Conservation (phyloP, 108 stramenopile species). For the Mediolabrus comicus region DNA sequence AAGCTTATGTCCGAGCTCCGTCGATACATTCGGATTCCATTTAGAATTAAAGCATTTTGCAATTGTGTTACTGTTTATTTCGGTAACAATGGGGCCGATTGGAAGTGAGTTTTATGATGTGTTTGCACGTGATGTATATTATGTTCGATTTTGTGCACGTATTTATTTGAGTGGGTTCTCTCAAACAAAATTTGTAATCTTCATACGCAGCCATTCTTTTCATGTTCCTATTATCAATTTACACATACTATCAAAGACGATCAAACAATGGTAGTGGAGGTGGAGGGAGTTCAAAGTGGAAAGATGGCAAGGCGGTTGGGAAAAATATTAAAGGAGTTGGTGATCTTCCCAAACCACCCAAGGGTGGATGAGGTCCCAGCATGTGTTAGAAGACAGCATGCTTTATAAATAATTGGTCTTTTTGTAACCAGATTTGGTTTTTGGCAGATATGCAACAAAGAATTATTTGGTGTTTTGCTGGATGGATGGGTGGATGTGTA, state of each 20-base stretch:
- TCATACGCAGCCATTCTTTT: constrained; percentile 13
- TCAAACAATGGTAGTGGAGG: constrained; percentile 25
- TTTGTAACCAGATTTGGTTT: background rate
- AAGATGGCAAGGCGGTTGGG: constrained; percentile 45
- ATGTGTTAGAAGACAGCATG: constrained; percentile 38
- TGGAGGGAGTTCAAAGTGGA: constrained; percentile 22
- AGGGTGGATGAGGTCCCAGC: constrained; percentile 50
- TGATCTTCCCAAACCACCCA: constrained; percentile 39
- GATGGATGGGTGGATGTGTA: no score
- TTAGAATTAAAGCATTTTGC: constrained; percentile 44
- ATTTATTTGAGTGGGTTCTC: background rate
- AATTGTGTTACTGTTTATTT: constrained; percentile 28
- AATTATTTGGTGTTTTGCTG: no score
- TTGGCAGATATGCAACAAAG: background rate
- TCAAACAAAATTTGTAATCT: background rate
- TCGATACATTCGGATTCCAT: constrained; percentile 47
- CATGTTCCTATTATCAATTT: constrained; percentile 24
- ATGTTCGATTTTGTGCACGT: background rate
- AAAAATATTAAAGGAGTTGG: constrained; percentile 46
- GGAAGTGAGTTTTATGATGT: constrained; percentile 3
- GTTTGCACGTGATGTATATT: background rate
- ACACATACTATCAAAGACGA: constrained; percentile 24
- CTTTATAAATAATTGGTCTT: constrained; percentile 1
- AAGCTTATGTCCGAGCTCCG: constrained; percentile 18
- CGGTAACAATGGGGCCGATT: constrained; percentile 35